Conservation (phyloP, 2,329 filamentous ascomycete species). For the Pseudogymnoascus sp. region DNA sequence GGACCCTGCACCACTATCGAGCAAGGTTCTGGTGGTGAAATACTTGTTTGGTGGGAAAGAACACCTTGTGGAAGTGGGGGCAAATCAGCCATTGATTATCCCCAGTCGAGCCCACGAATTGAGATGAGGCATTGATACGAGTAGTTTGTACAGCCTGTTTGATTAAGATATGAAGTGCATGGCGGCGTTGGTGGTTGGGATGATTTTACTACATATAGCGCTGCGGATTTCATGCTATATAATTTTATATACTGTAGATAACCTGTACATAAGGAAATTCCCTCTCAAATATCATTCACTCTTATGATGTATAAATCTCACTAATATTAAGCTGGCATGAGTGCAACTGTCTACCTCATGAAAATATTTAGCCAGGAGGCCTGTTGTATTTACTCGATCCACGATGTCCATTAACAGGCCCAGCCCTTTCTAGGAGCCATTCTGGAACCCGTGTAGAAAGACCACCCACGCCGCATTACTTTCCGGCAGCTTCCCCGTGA, state of each 20-base stretch:
- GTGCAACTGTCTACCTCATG: not conserved
- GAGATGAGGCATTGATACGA: not conserved
- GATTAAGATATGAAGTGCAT: slow-evolving; percentile 4
- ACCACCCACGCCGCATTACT: not conserved
- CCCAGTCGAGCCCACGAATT: slow-evolving; percentile 33
- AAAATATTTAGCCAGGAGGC: not conserved
- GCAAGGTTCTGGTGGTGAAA: slow-evolving; percentile 35
- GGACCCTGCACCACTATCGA: slow-evolving; percentile 35
- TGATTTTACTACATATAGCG: not conserved
- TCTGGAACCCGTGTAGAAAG: not conserved
- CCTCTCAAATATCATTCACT: not conserved
- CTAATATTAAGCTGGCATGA: not conserved
- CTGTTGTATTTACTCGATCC: not conserved
- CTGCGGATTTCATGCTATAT: not conserved
- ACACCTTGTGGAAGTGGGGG: slow-evolving; percentile 33
- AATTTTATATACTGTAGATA: not conserved
- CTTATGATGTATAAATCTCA: not conserved
- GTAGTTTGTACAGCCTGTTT: not conserved
- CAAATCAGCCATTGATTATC: slow-evolving; percentile 32
- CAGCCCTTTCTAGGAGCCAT: not conserved
- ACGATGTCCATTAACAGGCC: not conserved
- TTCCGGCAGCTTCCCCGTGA: not conserved
- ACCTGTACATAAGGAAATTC: not conserved
- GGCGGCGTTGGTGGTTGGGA: not conserved
- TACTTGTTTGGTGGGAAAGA: slow-evolving; percentile 34